Percentiles rank a stretch among this genome's conserved stretches.
Conservation (phyloP, 2,329 filamentous ascomycete genomes). For the Cylindrodendrum hubeiense region DNA sequence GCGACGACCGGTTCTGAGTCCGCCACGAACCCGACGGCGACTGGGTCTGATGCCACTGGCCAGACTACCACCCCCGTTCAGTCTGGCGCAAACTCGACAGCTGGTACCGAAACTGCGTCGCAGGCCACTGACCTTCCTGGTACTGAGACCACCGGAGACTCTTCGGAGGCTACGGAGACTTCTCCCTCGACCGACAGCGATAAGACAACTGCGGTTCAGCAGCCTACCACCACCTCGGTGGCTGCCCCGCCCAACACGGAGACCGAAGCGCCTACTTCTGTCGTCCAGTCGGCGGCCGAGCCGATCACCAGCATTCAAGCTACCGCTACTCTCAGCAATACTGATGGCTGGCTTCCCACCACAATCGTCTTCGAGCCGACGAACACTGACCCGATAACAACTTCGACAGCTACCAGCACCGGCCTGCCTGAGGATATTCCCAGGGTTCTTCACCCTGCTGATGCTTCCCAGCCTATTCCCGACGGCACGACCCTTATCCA, state of each 20-base stretch:
- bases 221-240: slow-evolving; percentile 2
- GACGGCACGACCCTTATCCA: slow-evolving; percentile 80
- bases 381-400: slow-evolving; percentile 43
- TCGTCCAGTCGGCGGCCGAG: slow-evolving; percentile 33
- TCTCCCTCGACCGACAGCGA: slow-evolving; percentile 15
- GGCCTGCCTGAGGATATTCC: slow-evolving; percentile 77
- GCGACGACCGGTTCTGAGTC: not conserved
- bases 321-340: slow-evolving; percentile 58
- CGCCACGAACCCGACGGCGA: not conserved
- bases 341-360: slow-evolving; percentile 66
- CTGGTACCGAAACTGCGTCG: slow-evolving; percentile 1
- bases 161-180: slow-evolving; percentile 15
- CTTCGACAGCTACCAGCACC: slow-evolving; percentile 55
- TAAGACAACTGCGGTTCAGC: slow-evolving; percentile 10
- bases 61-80: slow-evolving; percentile 1
- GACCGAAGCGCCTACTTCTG: slow-evolving; percentile 30
- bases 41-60: slow-evolving; percentile 14
- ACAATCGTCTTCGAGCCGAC: slow-evolving; percentile 70
- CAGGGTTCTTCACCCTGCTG: slow-evolving; percentile 79
- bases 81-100: not conserved
- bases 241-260: slow-evolving; percentile 6
- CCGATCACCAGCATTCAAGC: slow-evolving; percentile 56
- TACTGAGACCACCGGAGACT: slow-evolving; percentile 4
- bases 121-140: slow-evolving; percentile 11
- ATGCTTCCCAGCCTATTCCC: slow-evolving; percentile 65